Evolutionary conservation across 169 alveolate genomes (phyloP), one percentile per base, ranked within the genome.

Genomic region (Plasmodium yoelii): DNA sequence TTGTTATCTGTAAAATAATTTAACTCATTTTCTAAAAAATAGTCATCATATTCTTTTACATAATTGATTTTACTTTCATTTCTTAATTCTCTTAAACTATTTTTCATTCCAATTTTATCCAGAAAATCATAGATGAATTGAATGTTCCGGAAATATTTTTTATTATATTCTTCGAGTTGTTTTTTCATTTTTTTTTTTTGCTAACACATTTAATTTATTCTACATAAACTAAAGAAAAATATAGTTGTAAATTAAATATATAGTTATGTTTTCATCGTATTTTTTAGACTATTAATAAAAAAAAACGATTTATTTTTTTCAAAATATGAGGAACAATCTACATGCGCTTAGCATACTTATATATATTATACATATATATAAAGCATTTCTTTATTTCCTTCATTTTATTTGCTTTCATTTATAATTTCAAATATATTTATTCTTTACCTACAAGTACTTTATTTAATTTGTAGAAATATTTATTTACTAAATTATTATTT

Each of bases 41-140:
- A 80, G 7, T 49, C 22, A 49, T 64, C 90, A 67, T 80, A 80
- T 10, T 67, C 82, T 53, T 56, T 53, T 55, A 80, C 65, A 71
- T 64, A 80, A 80, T 80, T 68, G 39, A 80, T 80, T 67, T 80
- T 80, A 57, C 90, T 80, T 56, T 80, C 90, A 15, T 80, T 80
- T 70, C 55, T 80, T 53, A 80, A 47, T 13, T 59, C 84, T 24
- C 68, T 51, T 42, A 80, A 39, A 56, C 90, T 80, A 34, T 67
- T 80, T 55, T 80, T 56, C 90, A 80, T 80, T 80, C 90, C 90
- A 53, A 53, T 39, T 49, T 64, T 67, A 22, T 80, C 72, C 72
- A 80, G 56, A 56, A 80, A 80, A 67, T 80, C 90, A 65, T 80
- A 80, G 26, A 80, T 68, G 65, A 80, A 80, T 67, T 80, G 90